Base-by-base conservation (phyloP, 805 yeast genomes). In the Wickerhamiella parazyma region DNA sequence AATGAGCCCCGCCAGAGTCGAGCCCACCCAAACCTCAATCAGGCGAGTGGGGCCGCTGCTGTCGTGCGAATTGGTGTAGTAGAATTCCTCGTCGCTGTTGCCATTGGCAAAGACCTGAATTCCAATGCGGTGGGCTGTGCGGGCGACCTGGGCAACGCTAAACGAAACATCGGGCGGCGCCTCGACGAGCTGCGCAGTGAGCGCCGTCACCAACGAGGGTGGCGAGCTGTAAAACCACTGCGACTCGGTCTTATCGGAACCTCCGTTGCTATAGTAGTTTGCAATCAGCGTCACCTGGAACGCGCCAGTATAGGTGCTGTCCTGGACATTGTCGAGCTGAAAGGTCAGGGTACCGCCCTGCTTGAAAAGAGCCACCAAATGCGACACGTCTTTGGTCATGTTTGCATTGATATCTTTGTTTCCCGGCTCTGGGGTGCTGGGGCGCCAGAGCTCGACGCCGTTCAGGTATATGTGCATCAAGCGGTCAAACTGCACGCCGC, bases 11-110 rank as follows among this genome's bases (percentile, higher is more conserved):
- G 83, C 71, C 41, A 79, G 68, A 20, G 66, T 51, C 24, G 72
- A 83, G 50, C 77, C 70, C 37, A 79, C 62, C 49, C 66, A 78
- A 4, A 81, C 74, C 51, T 78, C 75, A 12, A 82, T 66, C 20
- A 75, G 65, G 45, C 95, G 70, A 56, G 24, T 49, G 14, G 56
- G 54, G 6, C 55, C 54, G 7, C 51, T 41, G 25, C 41, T 21
- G 12, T 24, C 6, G 10, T 41, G n/a, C 20, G 19, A 18, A 36
- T 37, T 45, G 8, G 76, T 60, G 59, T 78, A 85, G 93, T 93
- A 84, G 53, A 81, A 80, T 57, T 85, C 94, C 60, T 84, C 95
- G 28, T 71, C 75, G 2, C 78, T 79, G 53, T 79, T 82, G 2
- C 91, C 94, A 16, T 82, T 73, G 10, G 80, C 74, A 50, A 74